A percentile compares a stretch with the other conserved stretches of the same genome.
Evolutionary conservation across 208 protist species (phyloP).

Genomic region (Herpetomonas tarakana): DNA sequence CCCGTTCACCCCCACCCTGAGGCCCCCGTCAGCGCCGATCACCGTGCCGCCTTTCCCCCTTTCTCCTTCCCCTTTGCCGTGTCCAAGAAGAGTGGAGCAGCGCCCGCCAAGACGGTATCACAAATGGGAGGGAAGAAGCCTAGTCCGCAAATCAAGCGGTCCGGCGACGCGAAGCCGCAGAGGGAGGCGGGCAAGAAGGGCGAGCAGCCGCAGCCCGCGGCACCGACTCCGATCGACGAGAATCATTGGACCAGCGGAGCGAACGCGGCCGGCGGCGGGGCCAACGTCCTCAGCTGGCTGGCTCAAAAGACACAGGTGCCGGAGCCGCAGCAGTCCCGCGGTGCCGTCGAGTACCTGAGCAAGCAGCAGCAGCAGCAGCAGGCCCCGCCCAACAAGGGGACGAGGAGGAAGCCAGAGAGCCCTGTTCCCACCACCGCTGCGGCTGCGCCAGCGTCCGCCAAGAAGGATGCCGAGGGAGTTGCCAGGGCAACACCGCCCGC

Average conservation of each 20-base stretch:
- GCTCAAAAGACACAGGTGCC: constrained; percentile 37
- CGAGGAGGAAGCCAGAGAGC: background rate
- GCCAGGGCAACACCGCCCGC: constrained; percentile 7
- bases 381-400: background rate
- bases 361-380: constrained; percentile 13
- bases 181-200: constrained; percentile 7
- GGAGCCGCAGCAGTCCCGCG: constrained; percentile 32
- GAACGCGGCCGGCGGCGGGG: constrained; percentile 25
- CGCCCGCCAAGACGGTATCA: background rate
- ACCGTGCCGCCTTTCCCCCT: background rate
- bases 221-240: constrained; percentile 8
- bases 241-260: constrained; percentile 15
- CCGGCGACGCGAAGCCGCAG: constrained; percentile 13
- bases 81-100: too few relatives aligned
- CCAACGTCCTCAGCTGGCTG: constrained; percentile 66
- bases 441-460: background rate
- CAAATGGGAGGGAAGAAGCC: background rate
- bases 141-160: background rate
- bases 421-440: background rate
- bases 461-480: background rate
- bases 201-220: background rate
- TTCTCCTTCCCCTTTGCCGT: background rate
- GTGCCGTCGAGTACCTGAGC: constrained; percentile 70
- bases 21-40: background rate
- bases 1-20: background rate